phyloP scores from a whole-genome alignment of 2,329 filamentous ascomycete genomes.

The Penicillium sp. region DNA sequence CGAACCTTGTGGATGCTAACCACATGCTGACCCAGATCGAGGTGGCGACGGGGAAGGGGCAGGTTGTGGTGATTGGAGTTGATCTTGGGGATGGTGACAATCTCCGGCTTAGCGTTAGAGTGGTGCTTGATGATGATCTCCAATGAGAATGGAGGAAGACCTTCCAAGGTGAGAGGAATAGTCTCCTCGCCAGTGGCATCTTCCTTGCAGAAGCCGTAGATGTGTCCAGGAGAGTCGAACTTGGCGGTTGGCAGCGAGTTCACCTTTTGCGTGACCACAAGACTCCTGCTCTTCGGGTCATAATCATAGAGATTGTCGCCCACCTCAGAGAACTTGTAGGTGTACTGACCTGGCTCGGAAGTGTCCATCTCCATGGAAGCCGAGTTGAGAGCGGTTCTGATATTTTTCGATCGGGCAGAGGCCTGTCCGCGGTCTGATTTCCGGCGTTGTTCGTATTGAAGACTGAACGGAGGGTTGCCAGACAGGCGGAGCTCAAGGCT shows the following conservation, averaged over 20 bases:
- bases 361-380: conserved; percentile 88
- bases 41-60: conserved; percentile 79
- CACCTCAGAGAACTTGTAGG: conserved; percentile 82
- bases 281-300: conserved; percentile 68
- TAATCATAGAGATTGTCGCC: conserved; percentile 86
- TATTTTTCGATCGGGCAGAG: conserved; percentile 69
- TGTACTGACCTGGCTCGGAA: conserved; percentile 77
- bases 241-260: conserved; percentile 80
- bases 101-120: conserved; percentile 77
- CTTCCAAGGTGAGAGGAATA: conserved; percentile 85
- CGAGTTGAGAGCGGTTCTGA: conserved; percentile 77
- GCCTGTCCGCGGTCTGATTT: conserved; percentile 70
- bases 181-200: conserved; percentile 81
- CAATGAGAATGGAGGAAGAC: conserved; percentile 83
- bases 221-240: conserved; percentile 86
- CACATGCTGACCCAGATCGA: conserved; percentile 87
- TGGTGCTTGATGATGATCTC: conserved; percentile 95
- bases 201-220: conserved; percentile 92
- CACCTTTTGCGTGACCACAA: conserved; percentile 81
- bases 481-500: conserved; percentile 79
- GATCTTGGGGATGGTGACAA: conserved; percentile 81
- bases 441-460: conserved; percentile 80
- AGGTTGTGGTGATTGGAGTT: conserved; percentile 75
- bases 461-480: conserved; percentile 81
- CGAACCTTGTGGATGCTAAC: conserved; percentile 88